Conservation (phyloP, 2,329 filamentous ascomycete genomes). For the Alternaria sp. region DNA sequence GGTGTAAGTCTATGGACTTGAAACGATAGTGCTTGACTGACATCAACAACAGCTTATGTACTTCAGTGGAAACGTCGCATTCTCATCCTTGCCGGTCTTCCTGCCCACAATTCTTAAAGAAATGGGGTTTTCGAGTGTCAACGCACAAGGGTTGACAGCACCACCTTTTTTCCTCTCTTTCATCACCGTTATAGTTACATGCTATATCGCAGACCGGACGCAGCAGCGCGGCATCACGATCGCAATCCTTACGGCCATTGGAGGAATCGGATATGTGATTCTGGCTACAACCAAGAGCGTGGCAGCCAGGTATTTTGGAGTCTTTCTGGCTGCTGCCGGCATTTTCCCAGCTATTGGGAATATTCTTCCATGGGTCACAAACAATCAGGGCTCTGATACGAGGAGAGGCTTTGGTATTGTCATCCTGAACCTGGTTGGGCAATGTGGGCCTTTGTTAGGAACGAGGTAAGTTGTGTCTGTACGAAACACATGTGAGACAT, state of each 20-base stretch:
- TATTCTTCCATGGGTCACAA: slow-evolving; percentile 73
- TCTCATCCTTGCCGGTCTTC: slow-evolving; percentile 60
- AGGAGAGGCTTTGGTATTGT: slow-evolving; percentile 72
- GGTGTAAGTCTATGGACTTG: slow-evolving; percentile 32
- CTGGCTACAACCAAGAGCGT: slow-evolving; percentile 66
- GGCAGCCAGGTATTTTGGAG: slow-evolving; percentile 61
- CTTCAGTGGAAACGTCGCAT: slow-evolving; percentile 58
- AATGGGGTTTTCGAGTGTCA: slow-evolving; percentile 73
- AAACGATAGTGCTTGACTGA: slow-evolving; percentile 1
- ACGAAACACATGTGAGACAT: too few relatives aligned
- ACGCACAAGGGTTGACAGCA: slow-evolving; percentile 76
- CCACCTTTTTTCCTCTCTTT: slow-evolving; percentile 76
- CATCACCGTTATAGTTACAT: slow-evolving; percentile 67
- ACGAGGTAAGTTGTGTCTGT: slow-evolving; percentile 19
- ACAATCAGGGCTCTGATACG: slow-evolving; percentile 75
- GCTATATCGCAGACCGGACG: slow-evolving; percentile 71
- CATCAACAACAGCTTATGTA: slow-evolving; percentile 40
- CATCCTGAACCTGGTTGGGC: slow-evolving; percentile 73
- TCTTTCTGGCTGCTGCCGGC: slow-evolving; percentile 66
- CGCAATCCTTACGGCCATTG: slow-evolving; percentile 64
- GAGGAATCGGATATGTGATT: slow-evolving; percentile 70
- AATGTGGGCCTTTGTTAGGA: slow-evolving; percentile 51
- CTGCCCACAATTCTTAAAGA: slow-evolving; percentile 55
- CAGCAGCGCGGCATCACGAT: slow-evolving; percentile 72
- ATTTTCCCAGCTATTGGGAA: slow-evolving; percentile 75